Evolutionary conservation across 371 early-diverging fungal genomes (phyloP).

Genomic region (Mucor plumbeus): DNA sequence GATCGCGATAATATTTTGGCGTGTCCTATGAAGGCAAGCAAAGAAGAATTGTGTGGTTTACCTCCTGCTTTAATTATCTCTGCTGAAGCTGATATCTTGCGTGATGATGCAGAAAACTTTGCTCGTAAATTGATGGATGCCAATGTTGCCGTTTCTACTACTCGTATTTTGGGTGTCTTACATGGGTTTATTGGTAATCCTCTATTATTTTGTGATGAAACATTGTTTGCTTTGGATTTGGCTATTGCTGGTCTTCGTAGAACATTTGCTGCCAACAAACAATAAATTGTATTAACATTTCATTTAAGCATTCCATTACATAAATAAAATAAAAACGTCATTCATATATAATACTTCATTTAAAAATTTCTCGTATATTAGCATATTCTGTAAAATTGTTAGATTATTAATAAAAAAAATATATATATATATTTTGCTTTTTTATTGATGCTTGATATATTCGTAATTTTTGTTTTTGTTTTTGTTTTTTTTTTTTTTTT

Average conservation of each 20-base stretch:
- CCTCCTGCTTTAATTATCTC: slow-evolving; percentile 26
- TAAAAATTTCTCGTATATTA: too few relatives aligned
- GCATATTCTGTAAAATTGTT: background rate
- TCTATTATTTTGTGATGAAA: slow-evolving; percentile 10
- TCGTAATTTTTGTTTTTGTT: background rate
- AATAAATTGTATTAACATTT: background rate
- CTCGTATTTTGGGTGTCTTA: slow-evolving; percentile 22
- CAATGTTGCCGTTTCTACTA: slow-evolving; percentile 15
- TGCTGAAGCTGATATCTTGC: slow-evolving; percentile 22
- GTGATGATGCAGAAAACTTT: slow-evolving; percentile 26
- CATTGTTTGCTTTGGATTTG: slow-evolving; percentile 16
- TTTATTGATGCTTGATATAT: background rate
- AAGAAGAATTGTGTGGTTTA: slow-evolving; percentile 14
- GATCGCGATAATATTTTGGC: slow-evolving; percentile 16
- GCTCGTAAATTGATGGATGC: slow-evolving; percentile 27
- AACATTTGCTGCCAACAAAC: slow-evolving; percentile 8
- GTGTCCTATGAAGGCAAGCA: slow-evolving; percentile 15
- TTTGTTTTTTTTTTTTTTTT: background rate
- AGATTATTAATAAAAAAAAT: background rate
- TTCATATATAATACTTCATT: too few relatives aligned
- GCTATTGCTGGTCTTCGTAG: slow-evolving; percentile 9
- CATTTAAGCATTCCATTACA: too few relatives aligned
- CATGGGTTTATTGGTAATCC: slow-evolving; percentile 22
- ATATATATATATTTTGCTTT: background rate
- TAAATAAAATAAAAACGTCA: too few relatives aligned